phyloP scores from a whole-genome alignment of 2,329 filamentous ascomycete species.

The Colletotrichum melonis region DNA sequence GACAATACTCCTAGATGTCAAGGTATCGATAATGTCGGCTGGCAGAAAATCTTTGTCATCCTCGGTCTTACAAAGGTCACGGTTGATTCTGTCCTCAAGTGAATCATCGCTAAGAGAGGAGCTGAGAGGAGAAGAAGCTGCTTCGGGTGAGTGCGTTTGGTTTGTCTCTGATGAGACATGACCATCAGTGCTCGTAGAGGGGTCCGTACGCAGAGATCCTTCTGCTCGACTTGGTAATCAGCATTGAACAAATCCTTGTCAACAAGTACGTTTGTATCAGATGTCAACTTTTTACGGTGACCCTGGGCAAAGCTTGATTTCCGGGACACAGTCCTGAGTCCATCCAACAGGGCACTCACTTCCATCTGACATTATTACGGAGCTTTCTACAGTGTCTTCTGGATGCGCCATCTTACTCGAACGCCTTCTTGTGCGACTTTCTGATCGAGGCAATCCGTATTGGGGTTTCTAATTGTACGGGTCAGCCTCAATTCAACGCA shows the following conservation, averaged over 20 bases:
- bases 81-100: not conserved
- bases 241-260: not conserved
- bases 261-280: no score
- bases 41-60: not conserved
- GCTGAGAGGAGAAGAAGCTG: not conserved
- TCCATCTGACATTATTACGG: not conserved
- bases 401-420: not conserved
- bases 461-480: not conserved
- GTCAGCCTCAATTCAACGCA: not conserved
- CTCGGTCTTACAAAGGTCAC: not conserved
- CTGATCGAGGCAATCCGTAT: not conserved
- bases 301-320: no score
- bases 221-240: not conserved
- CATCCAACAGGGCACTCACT: not conserved
- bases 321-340: not conserved
- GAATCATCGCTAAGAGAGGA: not conserved
- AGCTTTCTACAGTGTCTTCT: not conserved
- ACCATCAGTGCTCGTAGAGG: not conserved
- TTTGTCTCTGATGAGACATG: not conserved
- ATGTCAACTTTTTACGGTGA: no score
- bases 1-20: not conserved
- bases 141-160: not conserved
- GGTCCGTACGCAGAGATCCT: not conserved
- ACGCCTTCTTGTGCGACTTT: not conserved
- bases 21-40: not conserved